A percentile compares a stretch with the other conserved stretches of the same genome.
These are phyloP conservation scores for Dictyostelium purpureum DNA, from an alignment of 78 protist genomes.

Conservation along the genomic window DNA sequence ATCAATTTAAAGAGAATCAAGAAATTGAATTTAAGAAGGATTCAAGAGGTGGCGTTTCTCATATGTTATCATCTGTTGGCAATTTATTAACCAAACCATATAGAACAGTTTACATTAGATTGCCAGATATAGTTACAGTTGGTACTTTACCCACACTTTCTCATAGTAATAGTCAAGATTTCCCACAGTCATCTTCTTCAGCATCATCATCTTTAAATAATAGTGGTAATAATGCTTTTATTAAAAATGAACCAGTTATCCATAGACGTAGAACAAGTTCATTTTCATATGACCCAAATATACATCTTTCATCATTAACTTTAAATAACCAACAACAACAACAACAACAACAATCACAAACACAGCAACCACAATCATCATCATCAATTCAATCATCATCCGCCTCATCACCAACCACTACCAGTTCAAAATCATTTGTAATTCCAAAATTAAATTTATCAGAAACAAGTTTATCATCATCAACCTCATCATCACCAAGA, in stretches of 20 bases:
- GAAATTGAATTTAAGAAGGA: constrained; percentile 70
- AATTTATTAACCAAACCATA: constrained; percentile 10
- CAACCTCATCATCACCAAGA: not conserved
- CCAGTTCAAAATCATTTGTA: not conserved
- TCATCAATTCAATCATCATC: not conserved
- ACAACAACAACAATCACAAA: not conserved
- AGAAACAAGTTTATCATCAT: not conserved
- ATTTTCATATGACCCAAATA: constrained; percentile 3
- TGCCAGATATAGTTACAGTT: constrained; percentile 51
- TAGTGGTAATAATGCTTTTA: too few relatives aligned
- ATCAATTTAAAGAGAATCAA: constrained; percentile 64
- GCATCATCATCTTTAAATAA: not conserved
- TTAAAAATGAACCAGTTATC: too few relatives aligned
- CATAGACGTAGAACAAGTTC: constrained; percentile 12
- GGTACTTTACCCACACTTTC: constrained; percentile 26
- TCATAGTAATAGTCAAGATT: not conserved
- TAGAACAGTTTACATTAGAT: constrained; percentile 30
- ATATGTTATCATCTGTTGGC: constrained; percentile 26
- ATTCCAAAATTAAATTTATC: constrained; percentile 41
- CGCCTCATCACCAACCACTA: not conserved
- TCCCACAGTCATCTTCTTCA: not conserved
- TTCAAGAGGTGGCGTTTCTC: constrained; percentile 55
- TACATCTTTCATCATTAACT: constrained; percentile 10
- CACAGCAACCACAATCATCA: not conserved
- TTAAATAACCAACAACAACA: not conserved